A percentile compares a stretch with the other conserved stretches of the same genome.
phyloP scores from a whole-genome alignment of 2,329 filamentous ascomycete genomes.

The Fusarium sarcochroum region DNA sequence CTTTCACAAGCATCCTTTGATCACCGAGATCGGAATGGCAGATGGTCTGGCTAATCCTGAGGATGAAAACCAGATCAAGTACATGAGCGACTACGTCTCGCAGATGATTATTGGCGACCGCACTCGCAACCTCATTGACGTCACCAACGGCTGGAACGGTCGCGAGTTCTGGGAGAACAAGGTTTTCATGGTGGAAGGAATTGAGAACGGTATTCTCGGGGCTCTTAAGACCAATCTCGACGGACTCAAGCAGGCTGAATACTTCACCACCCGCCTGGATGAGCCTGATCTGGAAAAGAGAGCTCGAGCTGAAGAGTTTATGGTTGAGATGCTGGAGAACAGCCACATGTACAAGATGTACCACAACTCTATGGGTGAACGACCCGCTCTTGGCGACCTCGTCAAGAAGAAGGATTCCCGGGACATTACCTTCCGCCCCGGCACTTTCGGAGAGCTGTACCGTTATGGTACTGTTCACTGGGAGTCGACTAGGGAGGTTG shows the following conservation, averaged over 20 bases:
- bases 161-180: slow-evolving; percentile 52
- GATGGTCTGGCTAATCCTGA: slow-evolving; percentile 44
- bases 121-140: slow-evolving; percentile 51
- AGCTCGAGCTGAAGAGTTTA: slow-evolving; percentile 49
- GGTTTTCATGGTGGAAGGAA: slow-evolving; percentile 51
- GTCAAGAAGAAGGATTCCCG: slow-evolving; percentile 46
- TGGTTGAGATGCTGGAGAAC: slow-evolving; percentile 52
- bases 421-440: slow-evolving; percentile 51
- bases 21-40: slow-evolving; percentile 52
- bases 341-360: slow-evolving; percentile 57
- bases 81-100: slow-evolving; percentile 55
- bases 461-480: slow-evolving; percentile 55
- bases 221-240: slow-evolving; percentile 50
- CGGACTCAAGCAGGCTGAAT: slow-evolving; percentile 49
- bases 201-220: slow-evolving; percentile 52
- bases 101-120: slow-evolving; percentile 56
- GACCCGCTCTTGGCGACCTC: slow-evolving; percentile 52
- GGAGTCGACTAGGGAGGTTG: slow-evolving; percentile 48
- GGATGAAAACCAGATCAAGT: slow-evolving; percentile 33
- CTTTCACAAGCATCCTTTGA: slow-evolving; percentile 50
- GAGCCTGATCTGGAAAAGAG: slow-evolving; percentile 49
- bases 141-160: slow-evolving; percentile 51
- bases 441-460: slow-evolving; percentile 54
- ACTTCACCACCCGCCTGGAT: slow-evolving; percentile 52
- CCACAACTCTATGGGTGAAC: slow-evolving; percentile 52